Evolutionary conservation across 75 land plant species (phyloP).

Genomic region (Gnetum montanum): DNA sequence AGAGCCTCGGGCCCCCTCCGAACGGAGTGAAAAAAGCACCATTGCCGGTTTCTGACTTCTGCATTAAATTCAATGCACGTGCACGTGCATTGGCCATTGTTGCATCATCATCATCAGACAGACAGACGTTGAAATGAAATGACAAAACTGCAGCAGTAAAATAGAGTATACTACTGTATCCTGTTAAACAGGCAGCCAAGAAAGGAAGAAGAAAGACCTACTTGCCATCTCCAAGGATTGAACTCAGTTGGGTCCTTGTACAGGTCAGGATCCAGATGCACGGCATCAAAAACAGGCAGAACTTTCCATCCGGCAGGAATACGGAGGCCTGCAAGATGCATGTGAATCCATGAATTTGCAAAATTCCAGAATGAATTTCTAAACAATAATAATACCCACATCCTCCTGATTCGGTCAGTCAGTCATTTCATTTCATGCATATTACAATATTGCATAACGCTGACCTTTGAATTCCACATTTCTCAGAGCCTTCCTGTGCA

Average conservation of each 20-base stretch:
- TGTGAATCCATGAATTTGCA: too few relatives aligned
- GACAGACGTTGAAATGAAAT: too few relatives aligned
- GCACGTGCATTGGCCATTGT: background rate
- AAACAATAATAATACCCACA: too few relatives aligned
- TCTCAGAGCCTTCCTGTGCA: constrained; percentile 38
- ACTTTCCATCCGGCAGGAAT: constrained; percentile 69
- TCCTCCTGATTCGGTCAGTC: too few relatives aligned
- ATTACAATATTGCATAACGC: too few relatives aligned
- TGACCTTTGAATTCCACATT: constrained; percentile 58
- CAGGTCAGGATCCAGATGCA: constrained; percentile 51
- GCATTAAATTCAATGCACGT: background rate
- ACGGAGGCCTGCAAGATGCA: constrained; percentile 21
- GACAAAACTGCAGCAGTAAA: too few relatives aligned
- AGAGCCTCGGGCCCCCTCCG: constrained; percentile 75
- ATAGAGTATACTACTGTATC: too few relatives aligned
- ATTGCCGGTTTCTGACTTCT: background rate
- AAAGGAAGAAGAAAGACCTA: constrained; percentile 3
- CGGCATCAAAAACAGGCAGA: constrained; percentile 48
- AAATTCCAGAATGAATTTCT: too few relatives aligned
- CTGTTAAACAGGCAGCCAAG: background rate
- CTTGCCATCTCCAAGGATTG: constrained; percentile 78
- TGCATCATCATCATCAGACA: too few relatives aligned
- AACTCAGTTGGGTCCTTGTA: constrained; percentile 53
- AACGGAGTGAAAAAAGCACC: constrained; percentile 51
- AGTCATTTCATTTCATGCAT: too few relatives aligned